Evolutionary conservation across 2,329 filamentous ascomycete genomes (phyloP), one percentile per base, ranked within the genome.

Genomic region (Ophiosphaerella herpotricha): DNA sequence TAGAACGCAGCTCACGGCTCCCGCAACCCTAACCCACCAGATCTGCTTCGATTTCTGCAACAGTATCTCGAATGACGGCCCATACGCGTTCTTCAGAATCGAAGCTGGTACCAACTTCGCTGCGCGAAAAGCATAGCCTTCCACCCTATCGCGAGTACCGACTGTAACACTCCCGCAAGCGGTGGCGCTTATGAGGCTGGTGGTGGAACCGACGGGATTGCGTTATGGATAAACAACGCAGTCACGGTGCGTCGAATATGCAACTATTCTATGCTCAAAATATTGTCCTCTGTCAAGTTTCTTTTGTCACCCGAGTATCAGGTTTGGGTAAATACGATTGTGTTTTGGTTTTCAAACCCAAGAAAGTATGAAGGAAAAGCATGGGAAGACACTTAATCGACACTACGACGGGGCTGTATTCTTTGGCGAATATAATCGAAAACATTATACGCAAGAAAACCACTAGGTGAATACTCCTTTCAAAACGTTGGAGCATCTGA

Each of bases 231-330:
- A 12, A 39, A 24, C 3, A 45, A 13, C 14, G 26, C 16, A 8
- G 16, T 31, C 13, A 16, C 35, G n/a, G 43, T 45, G 33, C 34
- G 43, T 45, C 43, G 23, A 18, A 24, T 45, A 16, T 45, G 35
- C 9, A 45, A 9, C 14, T 33, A 35, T 24, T 45, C 34, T 45
- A 23, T 45, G 34, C 43, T 39, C 43, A 45, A 45, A 45, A 35
- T 35, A 38, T 26, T 45, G 43, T 24, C 35, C 43, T 45, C 43
- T 45, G 26, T 35, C 32, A 45, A 45, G 8, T 16, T 39, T 39
- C 35, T 32, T 38, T 6, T n/a, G 35, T 39, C 35, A 11, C 9
- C 3, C 2, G 13, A 45, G 39, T 35, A 35, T 45, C 14, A 39
- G 35, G 32, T 24, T 36, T n/a, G 23, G 43, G 43, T 39, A 45